Conservation (phyloP, 78 protist genomes). For the Guillardia theta region DNA sequence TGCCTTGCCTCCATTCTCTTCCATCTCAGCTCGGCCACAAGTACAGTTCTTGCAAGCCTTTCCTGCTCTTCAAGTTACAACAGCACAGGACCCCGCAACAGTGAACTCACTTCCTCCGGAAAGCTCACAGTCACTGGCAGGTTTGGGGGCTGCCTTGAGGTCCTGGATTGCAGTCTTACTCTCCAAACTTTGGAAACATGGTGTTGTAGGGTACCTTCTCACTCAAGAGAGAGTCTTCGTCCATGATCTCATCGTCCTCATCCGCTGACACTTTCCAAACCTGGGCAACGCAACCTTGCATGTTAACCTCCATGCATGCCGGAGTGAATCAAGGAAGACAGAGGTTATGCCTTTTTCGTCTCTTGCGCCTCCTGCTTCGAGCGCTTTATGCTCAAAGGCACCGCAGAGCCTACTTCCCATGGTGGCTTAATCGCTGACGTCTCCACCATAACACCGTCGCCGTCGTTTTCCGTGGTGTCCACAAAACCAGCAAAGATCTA, state of each 20-base stretch:
- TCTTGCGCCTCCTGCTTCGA: no score
- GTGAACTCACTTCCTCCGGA: no score
- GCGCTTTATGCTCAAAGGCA: neutral
- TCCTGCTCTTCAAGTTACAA: no score
- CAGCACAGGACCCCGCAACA: no score
- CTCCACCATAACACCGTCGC: neutral
- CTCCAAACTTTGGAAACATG: no score
- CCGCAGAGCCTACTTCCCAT: neutral
- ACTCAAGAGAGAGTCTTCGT: neutral
- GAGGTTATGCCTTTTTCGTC: no score
- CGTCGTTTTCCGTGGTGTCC: neutral
- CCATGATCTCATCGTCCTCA: slow-evolving; percentile 12
- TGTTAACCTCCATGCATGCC: neutral
- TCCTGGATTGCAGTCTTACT: neutral
- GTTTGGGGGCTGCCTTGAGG: neutral
- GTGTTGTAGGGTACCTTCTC: no score
- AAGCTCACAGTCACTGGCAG: no score
- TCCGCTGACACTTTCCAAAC: neutral
- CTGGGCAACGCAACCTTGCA: neutral
- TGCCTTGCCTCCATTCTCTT: neutral
- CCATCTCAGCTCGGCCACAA: slow-evolving; percentile 29
- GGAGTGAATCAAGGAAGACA: neutral
- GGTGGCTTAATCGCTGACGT: neutral
- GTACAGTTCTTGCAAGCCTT: slow-evolving; percentile 39
- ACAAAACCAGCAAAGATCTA: neutral